A percentile compares a stretch with the other conserved stretches of the same genome.
Evolutionary conservation across 2,329 filamentous ascomycete genomes (phyloP).

Genomic region (Cryphonectria carpinicola): DNA sequence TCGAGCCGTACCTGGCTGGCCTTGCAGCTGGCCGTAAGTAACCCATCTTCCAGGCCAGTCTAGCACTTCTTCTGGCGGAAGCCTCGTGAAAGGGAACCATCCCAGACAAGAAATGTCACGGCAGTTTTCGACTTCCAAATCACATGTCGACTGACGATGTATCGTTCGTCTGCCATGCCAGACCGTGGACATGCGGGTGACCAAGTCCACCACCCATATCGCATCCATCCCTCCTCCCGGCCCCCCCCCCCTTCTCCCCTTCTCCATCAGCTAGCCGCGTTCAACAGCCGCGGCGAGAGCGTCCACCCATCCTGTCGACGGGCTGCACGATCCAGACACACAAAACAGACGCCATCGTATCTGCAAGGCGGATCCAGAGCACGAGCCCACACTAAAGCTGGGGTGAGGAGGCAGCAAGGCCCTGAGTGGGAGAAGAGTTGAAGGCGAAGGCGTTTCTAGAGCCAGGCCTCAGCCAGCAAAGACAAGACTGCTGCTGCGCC

Average conservation of each 20-base stretch:
- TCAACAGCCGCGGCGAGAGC: neutral
- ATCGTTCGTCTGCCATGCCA: neutral
- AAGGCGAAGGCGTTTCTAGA: no score
- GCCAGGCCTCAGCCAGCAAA: neutral
- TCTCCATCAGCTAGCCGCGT: neutral
- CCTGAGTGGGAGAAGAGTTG: neutral
- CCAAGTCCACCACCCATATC: neutral
- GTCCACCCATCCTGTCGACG: neutral
- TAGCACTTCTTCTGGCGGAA: neutral
- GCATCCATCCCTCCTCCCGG: neutral
- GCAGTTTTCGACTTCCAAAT: neutral
- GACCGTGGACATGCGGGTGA: neutral
- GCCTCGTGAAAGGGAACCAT: neutral
- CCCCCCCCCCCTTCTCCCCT: no score
- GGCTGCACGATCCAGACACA: neutral
- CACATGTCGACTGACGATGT: neutral
- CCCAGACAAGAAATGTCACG: neutral
- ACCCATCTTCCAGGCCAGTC: neutral
- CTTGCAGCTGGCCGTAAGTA: neutral
- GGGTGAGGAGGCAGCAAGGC: neutral
- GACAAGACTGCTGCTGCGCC: neutral
- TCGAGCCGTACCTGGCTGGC: neutral
- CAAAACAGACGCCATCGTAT: neutral
- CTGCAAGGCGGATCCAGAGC: neutral
- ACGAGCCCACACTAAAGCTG: neutral